Evolutionary conservation across 1,139 yeast species (phyloP).

Genomic region (Sugiyamaella grinbergsii): DNA sequence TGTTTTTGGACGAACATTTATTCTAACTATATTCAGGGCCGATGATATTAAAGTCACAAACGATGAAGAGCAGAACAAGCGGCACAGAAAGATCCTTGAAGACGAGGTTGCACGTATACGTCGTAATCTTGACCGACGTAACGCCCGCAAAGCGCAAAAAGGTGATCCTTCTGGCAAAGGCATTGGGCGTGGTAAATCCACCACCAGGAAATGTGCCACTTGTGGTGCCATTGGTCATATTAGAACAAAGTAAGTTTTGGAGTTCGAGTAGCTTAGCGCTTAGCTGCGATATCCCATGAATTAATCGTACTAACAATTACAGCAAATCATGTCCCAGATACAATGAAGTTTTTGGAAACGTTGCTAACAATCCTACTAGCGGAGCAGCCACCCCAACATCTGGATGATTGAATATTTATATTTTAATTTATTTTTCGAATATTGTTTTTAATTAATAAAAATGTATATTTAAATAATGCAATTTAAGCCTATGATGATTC

Average conservation of each 20-base stretch:
- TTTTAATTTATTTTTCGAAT: background rate
- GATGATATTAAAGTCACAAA: slow-evolving; percentile 79
- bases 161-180: slow-evolving; percentile 39
- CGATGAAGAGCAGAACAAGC: slow-evolving; percentile 80
- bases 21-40: slow-evolving; percentile 27
- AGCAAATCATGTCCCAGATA: slow-evolving; percentile 83
- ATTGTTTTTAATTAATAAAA: background rate
- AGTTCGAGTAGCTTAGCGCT: too few relatives aligned
- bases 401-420: slow-evolving; percentile 7
- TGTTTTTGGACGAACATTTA: slow-evolving; percentile 4
- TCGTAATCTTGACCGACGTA: slow-evolving; percentile 67
- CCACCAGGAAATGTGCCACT: slow-evolving; percentile 84
- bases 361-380: slow-evolving; percentile 4
- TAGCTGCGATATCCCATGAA: background rate
- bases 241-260: slow-evolving; percentile 61
- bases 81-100: slow-evolving; percentile 75
- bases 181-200: slow-evolving; percentile 55
- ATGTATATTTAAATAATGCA: slow-evolving; percentile 10
- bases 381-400: slow-evolving; percentile 14
- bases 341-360: slow-evolving; percentile 41
- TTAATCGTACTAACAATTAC: slow-evolving; percentile 20
- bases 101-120: slow-evolving; percentile 84
- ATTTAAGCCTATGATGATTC: background rate
- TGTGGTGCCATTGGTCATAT: slow-evolving; percentile 97
- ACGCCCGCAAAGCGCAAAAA: slow-evolving; percentile 55